Conservation (phyloP, 108 stramenopile genomes). For the Conticribra guillardii region DNA sequence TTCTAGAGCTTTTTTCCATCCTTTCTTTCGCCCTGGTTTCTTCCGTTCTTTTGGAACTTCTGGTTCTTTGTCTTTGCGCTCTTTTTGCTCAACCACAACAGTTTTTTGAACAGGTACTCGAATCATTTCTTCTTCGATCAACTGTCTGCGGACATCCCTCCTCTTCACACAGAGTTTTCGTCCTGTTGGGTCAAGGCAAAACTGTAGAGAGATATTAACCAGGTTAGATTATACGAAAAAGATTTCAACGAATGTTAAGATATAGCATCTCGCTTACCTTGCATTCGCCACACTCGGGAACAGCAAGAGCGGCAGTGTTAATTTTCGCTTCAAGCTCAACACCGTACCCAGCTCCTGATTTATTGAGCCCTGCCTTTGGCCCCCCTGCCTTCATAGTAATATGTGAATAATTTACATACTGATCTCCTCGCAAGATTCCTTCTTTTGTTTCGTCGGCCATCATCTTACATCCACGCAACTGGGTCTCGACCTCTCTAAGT, state of each 20-base stretch:
- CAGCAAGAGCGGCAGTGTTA: slow-evolving; percentile 67
- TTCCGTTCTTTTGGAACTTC: slow-evolving; percentile 47
- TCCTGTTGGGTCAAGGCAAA: slow-evolving; percentile 59
- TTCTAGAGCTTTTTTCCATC: slow-evolving; percentile 44
- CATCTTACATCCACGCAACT: slow-evolving; percentile 67
- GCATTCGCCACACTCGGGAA: slow-evolving; percentile 87
- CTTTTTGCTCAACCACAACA: slow-evolving; percentile 34
- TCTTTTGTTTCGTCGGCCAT: slow-evolving; percentile 77
- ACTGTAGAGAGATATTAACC: too few species aligned
- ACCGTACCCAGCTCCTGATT: slow-evolving; percentile 60
- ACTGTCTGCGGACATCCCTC: slow-evolving; percentile 59
- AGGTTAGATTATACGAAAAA: too few species aligned
- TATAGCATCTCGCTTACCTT: slow-evolving; percentile 35
- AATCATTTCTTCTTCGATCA: slow-evolving; percentile 68
- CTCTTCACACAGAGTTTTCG: slow-evolving; percentile 70
- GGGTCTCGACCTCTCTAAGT: slow-evolving; percentile 84
- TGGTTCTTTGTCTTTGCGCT: slow-evolving; percentile 47
- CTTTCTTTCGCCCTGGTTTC: slow-evolving; percentile 53
- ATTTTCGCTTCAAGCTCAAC: slow-evolving; percentile 82
- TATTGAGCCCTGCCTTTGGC: slow-evolving; percentile 47
- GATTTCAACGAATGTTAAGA: too few species aligned
- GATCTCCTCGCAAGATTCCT: slow-evolving; percentile 76
- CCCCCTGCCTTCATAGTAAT: slow-evolving; percentile 82
- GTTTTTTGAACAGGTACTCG: slow-evolving; percentile 26
- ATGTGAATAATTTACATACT: slow-evolving; percentile 87